Evolutionary conservation across 495 filamentous ascomycete species (phyloP).

Genomic region (Penicillium parvum): DNA sequence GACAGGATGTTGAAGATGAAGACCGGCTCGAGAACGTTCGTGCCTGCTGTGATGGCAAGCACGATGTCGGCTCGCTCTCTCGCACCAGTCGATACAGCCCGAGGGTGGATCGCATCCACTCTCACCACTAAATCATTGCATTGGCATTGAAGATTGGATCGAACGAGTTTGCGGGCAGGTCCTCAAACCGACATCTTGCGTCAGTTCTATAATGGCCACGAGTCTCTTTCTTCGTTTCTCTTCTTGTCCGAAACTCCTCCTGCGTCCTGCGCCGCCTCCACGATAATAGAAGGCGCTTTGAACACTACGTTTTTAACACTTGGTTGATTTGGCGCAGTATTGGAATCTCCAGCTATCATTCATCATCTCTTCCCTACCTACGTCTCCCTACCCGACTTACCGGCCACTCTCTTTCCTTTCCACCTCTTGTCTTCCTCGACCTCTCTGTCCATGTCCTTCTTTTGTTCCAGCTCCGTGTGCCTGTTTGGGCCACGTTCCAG

Average conservation of each 20-base stretch:
- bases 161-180: constrained; percentile 28
- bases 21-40: constrained; percentile 90
- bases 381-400: constrained; percentile 17
- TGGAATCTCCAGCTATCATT: neutral
- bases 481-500: constrained; percentile 8
- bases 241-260: constrained; percentile 9
- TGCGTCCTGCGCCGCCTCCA: constrained; percentile 6
- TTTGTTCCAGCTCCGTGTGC: constrained; percentile 13
- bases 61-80: constrained; percentile 48
- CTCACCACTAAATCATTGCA: constrained; percentile 34
- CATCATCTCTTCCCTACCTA: neutral
- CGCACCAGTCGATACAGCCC: constrained; percentile 44
- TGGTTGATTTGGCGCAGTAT: constrained; percentile 3
- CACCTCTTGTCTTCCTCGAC: constrained; percentile 7
- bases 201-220: constrained; percentile 26
- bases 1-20: constrained; percentile 67
- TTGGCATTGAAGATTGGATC: constrained; percentile 15
- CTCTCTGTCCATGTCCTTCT: constrained; percentile 18
- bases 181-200: constrained; percentile 26
- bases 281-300: constrained; percentile 1
- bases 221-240: constrained; percentile 33
- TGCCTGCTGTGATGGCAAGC: constrained; percentile 92
- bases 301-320: constrained; percentile 1
- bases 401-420: constrained; percentile 15
- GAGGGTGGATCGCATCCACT: constrained; percentile 35